Evolutionary conservation across 257 asterid genomes (phyloP).

Genomic region (Solanum paucissectum): DNA sequence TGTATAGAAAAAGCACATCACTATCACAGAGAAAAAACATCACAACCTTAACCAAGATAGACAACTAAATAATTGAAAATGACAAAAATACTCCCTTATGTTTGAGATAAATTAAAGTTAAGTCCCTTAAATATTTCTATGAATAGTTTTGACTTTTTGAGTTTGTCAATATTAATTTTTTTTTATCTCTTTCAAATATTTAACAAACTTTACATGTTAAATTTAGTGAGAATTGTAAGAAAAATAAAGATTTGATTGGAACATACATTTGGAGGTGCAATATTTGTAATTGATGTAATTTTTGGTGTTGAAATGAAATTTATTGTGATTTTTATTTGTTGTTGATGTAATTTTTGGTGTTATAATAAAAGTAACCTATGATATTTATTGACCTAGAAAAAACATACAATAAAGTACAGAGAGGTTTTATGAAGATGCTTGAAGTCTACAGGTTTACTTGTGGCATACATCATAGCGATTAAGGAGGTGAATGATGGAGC

Average conservation of each 20-base stretch:
- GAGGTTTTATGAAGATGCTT: background rate
- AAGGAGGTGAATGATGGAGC: background rate
- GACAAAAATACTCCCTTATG: background rate
- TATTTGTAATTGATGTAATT: background rate
- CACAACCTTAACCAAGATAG: constrained; percentile 29
- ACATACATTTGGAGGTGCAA: background rate
- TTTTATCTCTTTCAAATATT: background rate
- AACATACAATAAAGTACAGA: background rate
- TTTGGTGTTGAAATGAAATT: no score
- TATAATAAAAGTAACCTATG: no score
- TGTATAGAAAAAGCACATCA: background rate
- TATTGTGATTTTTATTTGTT: no score
- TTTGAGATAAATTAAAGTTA: background rate
- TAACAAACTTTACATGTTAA: background rate
- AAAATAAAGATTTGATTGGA: background rate
- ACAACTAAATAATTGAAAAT: background rate
- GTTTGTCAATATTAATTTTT: background rate
- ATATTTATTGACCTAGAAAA: background rate
- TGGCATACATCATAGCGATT: background rate
- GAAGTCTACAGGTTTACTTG: background rate
- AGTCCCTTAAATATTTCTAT: background rate
- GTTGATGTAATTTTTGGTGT: no score
- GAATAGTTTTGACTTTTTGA: background rate
- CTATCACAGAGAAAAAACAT: background rate
- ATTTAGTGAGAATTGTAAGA: background rate